Evolutionary conservation across 2,329 filamentous ascomycete genomes (phyloP).

Genomic region (Alternaria infectoria): DNA sequence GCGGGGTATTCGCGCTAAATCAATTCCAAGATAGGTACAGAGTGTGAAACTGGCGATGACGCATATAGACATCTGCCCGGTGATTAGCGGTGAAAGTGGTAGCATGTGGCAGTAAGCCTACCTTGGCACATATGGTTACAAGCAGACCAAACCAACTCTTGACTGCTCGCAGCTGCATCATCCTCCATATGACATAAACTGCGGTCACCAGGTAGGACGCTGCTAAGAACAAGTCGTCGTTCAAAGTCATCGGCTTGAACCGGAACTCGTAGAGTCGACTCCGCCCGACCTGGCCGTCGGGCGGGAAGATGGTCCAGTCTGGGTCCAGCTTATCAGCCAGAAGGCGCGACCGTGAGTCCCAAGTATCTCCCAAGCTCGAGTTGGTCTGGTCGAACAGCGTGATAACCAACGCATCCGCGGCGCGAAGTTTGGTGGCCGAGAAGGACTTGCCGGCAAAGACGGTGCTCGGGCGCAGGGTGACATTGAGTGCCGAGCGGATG

Average conservation of each 20-base stretch:
- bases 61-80: conserved; percentile 64
- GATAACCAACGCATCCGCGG: conserved; percentile 79
- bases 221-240: conserved; percentile 68
- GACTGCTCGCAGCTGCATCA: conserved; percentile 74
- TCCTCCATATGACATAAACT: conserved; percentile 69
- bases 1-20: conserved; percentile 75
- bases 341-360: conserved; percentile 65
- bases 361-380: conserved; percentile 68
- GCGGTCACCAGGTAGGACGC: conserved; percentile 69
- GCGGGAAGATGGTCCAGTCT: conserved; percentile 71
- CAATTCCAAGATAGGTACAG: conserved; percentile 76
- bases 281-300: conserved; percentile 59
- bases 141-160: conserved; percentile 78
- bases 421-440: conserved; percentile 68
- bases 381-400: conserved; percentile 73
- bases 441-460: conserved; percentile 85
- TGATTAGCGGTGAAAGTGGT: conserved; percentile 15
- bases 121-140: conserved; percentile 71
- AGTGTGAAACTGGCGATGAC: conserved; percentile 81
- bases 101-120: conserved; percentile 26
- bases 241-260: conserved; percentile 73
- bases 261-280: conserved; percentile 79
- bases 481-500: conserved; percentile 71
- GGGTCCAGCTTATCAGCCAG: conserved; percentile 59
- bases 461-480: conserved; percentile 77